phyloP scores from a whole-genome alignment of 148 eudicot genomes.

The Pouteria glomerata region DNA sequence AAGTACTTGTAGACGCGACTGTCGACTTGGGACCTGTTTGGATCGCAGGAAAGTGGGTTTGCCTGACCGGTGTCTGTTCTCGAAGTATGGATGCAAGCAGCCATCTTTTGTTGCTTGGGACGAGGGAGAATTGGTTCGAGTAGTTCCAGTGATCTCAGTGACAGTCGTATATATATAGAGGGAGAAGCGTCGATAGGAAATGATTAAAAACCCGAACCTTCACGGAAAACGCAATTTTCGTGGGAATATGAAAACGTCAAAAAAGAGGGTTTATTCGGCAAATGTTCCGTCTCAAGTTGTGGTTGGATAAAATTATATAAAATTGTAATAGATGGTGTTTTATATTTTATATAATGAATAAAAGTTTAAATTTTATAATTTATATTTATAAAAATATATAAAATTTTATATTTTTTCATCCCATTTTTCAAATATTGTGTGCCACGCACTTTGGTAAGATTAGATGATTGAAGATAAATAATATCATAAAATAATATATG shows the following conservation, averaged over 20 bases:
- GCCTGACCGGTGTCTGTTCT: constrained; percentile 24
- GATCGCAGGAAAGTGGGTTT: constrained; percentile 20
- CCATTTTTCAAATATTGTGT: too few species aligned
- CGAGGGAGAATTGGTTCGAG: neutral
- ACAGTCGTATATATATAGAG: neutral
- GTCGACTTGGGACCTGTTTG: constrained; percentile 25
- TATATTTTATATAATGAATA: too few species aligned
- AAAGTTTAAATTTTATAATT: too few species aligned
- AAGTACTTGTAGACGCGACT: constrained; percentile 20
- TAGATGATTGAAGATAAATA: too few species aligned
- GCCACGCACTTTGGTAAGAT: too few species aligned
- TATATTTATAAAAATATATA: too few species aligned
- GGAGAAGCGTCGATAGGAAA: neutral
- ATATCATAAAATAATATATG: too few species aligned
- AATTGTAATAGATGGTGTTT: too few species aligned
- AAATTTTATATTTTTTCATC: too few species aligned
- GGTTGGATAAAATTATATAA: too few species aligned
- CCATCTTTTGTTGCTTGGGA: constrained; percentile 21
- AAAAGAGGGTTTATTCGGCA: neutral
- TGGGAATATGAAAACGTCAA: neutral
- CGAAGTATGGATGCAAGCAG: constrained; percentile 40
- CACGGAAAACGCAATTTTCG: neutral
- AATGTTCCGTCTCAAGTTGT: too few species aligned
- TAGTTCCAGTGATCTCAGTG: neutral
- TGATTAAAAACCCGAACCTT: neutral